phyloP scores from a whole-genome alignment of 2,329 filamentous ascomycete genomes.

The Ambrosiella cleistominuta region DNA sequence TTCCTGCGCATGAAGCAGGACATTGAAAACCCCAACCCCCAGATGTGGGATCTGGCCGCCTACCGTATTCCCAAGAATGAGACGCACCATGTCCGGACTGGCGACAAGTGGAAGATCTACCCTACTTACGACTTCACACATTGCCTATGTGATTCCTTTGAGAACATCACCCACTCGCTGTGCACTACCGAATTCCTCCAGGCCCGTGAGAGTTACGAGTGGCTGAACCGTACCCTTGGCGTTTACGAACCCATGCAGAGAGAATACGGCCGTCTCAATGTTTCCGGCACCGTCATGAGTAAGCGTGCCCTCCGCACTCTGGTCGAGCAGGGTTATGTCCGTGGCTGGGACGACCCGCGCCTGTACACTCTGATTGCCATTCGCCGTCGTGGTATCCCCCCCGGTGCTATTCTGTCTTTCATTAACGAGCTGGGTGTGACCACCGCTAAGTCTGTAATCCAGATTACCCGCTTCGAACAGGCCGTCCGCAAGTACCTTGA shows the following conservation, averaged over 20 bases:
- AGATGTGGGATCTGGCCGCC: slow-evolving; percentile 91
- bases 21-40: slow-evolving; percentile 66
- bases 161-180: slow-evolving; percentile 77
- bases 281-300: slow-evolving; percentile 70
- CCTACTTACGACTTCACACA: slow-evolving; percentile 89
- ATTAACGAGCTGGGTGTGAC: slow-evolving; percentile 85
- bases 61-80: slow-evolving; percentile 66
- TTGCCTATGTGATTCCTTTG: slow-evolving; percentile 82
- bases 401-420: slow-evolving; percentile 75
- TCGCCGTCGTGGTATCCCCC: slow-evolving; percentile 68
- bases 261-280: slow-evolving; percentile 50
- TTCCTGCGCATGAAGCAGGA: slow-evolving; percentile 89
- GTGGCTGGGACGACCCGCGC: slow-evolving; percentile 80
- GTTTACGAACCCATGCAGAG: slow-evolving; percentile 89
- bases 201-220: slow-evolving; percentile 77
- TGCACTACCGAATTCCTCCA: slow-evolving; percentile 88
- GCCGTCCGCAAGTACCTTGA: slow-evolving; percentile 75
- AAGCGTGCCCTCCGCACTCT: slow-evolving; percentile 72
- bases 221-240: slow-evolving; percentile 62
- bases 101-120: slow-evolving; percentile 76
- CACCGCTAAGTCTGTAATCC: slow-evolving; percentile 61
- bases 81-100: slow-evolving; percentile 59
- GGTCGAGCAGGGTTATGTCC: slow-evolving; percentile 60
- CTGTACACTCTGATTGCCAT: slow-evolving; percentile 77
- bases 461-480: slow-evolving; percentile 69